Conservation (phyloP, 2,329 filamentous ascomycete species). For the Hypoxylon sp. region DNA sequence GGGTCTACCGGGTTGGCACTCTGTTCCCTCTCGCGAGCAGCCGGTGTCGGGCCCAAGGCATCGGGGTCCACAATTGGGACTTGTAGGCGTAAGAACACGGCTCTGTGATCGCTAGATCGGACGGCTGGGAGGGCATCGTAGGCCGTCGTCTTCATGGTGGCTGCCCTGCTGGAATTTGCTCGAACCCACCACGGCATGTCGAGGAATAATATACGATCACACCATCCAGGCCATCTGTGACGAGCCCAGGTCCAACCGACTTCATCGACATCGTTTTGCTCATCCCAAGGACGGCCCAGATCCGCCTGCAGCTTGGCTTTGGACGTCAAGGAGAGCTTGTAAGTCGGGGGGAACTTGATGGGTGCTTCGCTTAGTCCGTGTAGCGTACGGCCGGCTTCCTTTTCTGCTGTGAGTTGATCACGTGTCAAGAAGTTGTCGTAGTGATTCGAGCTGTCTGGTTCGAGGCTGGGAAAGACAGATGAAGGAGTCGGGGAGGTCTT, state of each 20-base stretch:
- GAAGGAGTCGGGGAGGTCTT: constrained; percentile 66
- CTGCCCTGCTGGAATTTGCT: constrained; percentile 34
- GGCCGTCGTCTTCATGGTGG: constrained; percentile 59
- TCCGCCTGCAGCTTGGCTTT: constrained; percentile 36
- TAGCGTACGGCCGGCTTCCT: constrained; percentile 71
- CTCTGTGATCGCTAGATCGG: constrained; percentile 85
- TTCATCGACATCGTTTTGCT: constrained; percentile 44
- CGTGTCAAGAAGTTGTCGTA: constrained; percentile 71
- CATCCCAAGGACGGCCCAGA: constrained; percentile 31
- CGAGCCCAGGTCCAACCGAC: constrained; percentile 75
- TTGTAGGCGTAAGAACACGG: constrained; percentile 75
- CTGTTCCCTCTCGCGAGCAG: constrained; percentile 26
- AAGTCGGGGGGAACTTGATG: constrained; percentile 87
- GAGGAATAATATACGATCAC: constrained; percentile 85
- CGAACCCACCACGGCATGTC: constrained; percentile 64
- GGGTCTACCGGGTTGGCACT: constrained; percentile 34
- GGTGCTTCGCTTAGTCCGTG: constrained; percentile 80
- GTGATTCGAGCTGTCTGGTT: constrained; percentile 64
- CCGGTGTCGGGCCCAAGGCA: constrained; percentile 49
- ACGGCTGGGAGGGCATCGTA: constrained; percentile 83
- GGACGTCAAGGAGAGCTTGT: constrained; percentile 76
- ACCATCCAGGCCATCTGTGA: constrained; percentile 92
- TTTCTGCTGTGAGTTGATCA: constrained; percentile 83
- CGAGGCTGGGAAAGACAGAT: constrained; percentile 69
- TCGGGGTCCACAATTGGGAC: constrained; percentile 66